These are phyloP conservation scores for Solanum peruvianum DNA, from an alignment of 257 asterid species.

Conservation along the genomic window DNA sequence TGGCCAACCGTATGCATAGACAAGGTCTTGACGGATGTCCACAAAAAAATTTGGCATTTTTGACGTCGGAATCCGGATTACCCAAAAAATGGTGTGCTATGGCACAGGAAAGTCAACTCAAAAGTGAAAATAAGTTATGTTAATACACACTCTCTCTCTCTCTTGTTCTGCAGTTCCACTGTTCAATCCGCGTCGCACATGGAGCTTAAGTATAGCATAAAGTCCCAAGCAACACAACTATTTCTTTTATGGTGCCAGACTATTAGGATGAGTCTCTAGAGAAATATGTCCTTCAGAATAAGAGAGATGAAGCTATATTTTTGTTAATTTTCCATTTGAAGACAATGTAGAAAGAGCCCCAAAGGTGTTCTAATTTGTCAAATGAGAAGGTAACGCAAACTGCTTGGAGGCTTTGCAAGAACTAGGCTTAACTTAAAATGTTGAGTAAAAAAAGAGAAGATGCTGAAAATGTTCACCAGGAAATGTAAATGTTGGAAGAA, in stretches of 20 bases:
- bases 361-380: slow-evolving; percentile 57
- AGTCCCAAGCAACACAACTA: slow-evolving; percentile 1
- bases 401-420: slow-evolving; percentile 46
- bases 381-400: slow-evolving; percentile 65
- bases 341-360: slow-evolving; percentile 33
- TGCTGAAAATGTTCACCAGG: slow-evolving; percentile 37
- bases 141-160: too few species aligned
- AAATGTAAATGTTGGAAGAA: slow-evolving; percentile 47
- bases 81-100: too few species aligned
- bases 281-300: slow-evolving; percentile 33
- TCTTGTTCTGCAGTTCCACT: too few species aligned
- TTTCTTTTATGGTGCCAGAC: slow-evolving; percentile 15
- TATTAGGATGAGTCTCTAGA: slow-evolving; percentile 33
- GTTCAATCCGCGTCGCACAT: too few species aligned
- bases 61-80: too few species aligned
- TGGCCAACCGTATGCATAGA: too few species aligned
- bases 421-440: slow-evolving; percentile 46
- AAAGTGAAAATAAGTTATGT: background rate
- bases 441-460: slow-evolving; percentile 68
- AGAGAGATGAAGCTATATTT: slow-evolving; percentile 37
- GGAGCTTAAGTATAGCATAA: slow-evolving; percentile 1
- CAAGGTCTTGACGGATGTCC: too few species aligned
- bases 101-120: background rate
- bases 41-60: too few species aligned
- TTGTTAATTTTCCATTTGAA: slow-evolving; percentile 22